Evolutionary conservation across 2,329 filamentous ascomycete species (phyloP).

Genomic region (Fonsecaea erecta): DNA sequence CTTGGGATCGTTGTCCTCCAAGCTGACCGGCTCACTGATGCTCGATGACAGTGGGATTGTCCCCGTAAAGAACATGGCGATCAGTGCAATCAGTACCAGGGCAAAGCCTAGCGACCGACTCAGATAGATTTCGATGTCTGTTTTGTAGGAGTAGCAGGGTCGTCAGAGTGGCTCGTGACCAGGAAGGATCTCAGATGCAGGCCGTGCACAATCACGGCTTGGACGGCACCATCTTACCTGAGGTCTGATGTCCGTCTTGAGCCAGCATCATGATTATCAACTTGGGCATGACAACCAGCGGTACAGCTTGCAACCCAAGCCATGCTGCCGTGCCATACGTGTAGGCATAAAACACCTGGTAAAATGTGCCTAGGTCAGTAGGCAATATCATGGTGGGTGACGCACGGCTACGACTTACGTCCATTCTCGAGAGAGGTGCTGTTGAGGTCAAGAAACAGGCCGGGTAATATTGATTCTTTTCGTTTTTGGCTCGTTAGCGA

Average conservation of each 20-base stretch:
- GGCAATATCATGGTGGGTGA: background rate
- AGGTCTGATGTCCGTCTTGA: conserved; percentile 60
- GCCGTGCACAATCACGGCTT: conserved; percentile 1
- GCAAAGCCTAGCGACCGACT: conserved; percentile 71
- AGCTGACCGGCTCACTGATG: conserved; percentile 47
- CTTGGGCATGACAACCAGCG: conserved; percentile 64
- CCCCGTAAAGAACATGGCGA: conserved; percentile 72
- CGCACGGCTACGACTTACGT: conserved; percentile 14
- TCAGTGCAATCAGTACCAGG: conserved; percentile 66
- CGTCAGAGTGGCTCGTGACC: conserved; percentile 6
- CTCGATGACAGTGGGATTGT: conserved; percentile 67
- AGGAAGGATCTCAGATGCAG: conserved; percentile 1
- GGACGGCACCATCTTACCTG: conserved; percentile 49
- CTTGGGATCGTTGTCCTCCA: conserved; percentile 52
- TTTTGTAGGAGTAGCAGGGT: conserved; percentile 19
- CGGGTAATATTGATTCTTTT: background rate
- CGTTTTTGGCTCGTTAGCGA: background rate
- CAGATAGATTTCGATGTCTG: conserved; percentile 73
- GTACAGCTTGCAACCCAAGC: conserved; percentile 53
- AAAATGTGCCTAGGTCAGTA: background rate
- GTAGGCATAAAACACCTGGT: conserved; percentile 52
- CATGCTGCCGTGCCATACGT: conserved; percentile 52
- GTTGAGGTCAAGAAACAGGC: background rate
- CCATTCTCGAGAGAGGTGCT: conserved; percentile 12
- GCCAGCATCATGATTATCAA: conserved; percentile 65